Conservation (phyloP, 225 moss, liverwort and hornwort genomes). For the Anthoceros angustus region DNA sequence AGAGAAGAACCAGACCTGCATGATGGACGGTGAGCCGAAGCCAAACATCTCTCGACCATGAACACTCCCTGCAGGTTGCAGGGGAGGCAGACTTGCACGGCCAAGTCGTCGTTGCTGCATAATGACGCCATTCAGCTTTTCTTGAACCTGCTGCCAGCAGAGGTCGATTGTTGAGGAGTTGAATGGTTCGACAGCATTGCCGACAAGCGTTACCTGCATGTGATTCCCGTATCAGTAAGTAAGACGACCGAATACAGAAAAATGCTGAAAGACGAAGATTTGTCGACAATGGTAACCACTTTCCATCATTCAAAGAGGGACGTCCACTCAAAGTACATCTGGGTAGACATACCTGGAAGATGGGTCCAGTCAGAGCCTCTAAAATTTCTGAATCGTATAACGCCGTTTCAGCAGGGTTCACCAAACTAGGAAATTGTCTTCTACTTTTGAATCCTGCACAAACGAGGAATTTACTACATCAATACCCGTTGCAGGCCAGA, state of each 20-base stretch:
- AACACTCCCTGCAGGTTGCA: conserved; percentile 25
- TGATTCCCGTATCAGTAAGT: neutral
- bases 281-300: neutral
- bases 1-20: conserved; percentile 14
- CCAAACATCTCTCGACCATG: conserved; percentile 43
- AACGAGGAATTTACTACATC: neutral
- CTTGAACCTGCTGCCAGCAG: conserved; percentile 37
- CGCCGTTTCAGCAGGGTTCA: conserved; percentile 31
- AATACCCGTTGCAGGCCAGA: neutral
- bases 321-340: neutral
- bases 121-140: conserved; percentile 26
- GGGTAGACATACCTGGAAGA: conserved; percentile 36
- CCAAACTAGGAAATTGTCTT: conserved; percentile 32
- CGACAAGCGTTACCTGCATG: conserved; percentile 24
- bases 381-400: conserved; percentile 50
- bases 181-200: conserved; percentile 13
- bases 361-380: conserved; percentile 34
- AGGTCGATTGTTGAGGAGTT: conserved; percentile 19
- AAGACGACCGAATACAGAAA: too few species aligned
- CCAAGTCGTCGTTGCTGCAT: conserved; percentile 19
- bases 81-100: conserved; percentile 19
- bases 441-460: conserved; percentile 53
- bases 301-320: neutral
- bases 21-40: conserved; percentile 20
- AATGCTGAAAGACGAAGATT: too few species aligned